phyloP scores from a whole-genome alignment of 129 eudicot genomes.

The Arctium lappa region DNA sequence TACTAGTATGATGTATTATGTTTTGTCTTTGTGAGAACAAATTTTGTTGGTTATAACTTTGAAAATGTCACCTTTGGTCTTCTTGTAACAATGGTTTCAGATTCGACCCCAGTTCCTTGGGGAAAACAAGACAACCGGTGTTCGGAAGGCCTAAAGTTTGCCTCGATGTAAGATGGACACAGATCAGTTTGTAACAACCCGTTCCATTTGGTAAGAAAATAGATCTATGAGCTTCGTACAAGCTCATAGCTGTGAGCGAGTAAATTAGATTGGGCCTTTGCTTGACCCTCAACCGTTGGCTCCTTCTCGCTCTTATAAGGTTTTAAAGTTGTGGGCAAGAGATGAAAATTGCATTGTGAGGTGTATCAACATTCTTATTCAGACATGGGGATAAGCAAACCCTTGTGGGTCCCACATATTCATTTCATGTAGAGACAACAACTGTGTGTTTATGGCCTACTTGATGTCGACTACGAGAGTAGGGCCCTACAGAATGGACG shows the following conservation, averaged over 20 bases:
- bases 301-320: too few relatives aligned
- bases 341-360: background rate
- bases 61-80: background rate
- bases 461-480: background rate
- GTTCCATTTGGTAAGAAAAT: background rate
- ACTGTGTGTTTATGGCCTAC: background rate
- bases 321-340: too few relatives aligned
- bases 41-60: background rate
- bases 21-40: conserved; percentile 12
- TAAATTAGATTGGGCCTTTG: too few relatives aligned
- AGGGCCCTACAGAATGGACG: background rate
- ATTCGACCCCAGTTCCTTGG: too few relatives aligned
- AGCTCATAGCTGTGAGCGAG: too few relatives aligned
- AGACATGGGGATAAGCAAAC: background rate
- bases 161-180: too few relatives aligned
- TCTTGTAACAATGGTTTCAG: background rate
- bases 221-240: too few relatives aligned
- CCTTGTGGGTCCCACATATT: background rate
- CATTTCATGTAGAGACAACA: background rate
- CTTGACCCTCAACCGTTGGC: too few relatives aligned
- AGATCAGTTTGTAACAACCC: background rate
- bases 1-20: conserved; percentile 18
- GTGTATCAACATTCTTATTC: background rate
- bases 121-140: too few relatives aligned
- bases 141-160: too few relatives aligned